Base-by-base conservation (phyloP, 257 asterid species). In the Anisodus acutangulus region DNA sequence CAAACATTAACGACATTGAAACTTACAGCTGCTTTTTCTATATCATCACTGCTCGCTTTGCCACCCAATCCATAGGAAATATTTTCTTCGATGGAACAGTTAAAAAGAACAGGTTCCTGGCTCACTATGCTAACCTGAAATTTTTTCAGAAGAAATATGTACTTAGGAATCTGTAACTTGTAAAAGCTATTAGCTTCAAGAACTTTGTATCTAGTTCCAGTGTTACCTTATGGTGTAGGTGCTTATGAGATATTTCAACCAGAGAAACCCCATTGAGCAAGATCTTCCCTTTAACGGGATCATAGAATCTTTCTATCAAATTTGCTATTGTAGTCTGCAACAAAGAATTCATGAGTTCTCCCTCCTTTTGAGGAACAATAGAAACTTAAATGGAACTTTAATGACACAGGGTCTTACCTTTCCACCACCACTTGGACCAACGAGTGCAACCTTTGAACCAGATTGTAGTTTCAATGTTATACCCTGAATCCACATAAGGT, bases 391-490 rank as follows among this genome's bases (percentile, higher is more conserved):
- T 45, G 67, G 39, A 85, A 31, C 35, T 84, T 54, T 70, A 82
- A 39, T 66, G 81, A 12, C 10, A 37, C 4, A 12, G 79, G 78
- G 31, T 12, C 70, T 37, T 91, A 93, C 98, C 97, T 95, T 95
- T 85, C 97, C 98, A 79, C 97, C 97, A 64, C 98, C 98, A 87
- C 98, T 95, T 79, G 98, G 98, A 86, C 98, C 97, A 57, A 93
- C 98, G 55, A 95, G 87, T 9, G 98, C 98, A 64, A 95, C 97
- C 88, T 95, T 93, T 51, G 97, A 92, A 59, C 95, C 98, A 26
- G 95, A 91, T 78, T 86, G 88, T 70, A 95, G 84, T 71, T 91
- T 92, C 84, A 95, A 71, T 4, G 95, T 87, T 69, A 91, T 90
- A 84, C 98, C 98, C 98, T 95, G 86, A 69, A 88, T 81, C 64